Percentiles rank a stretch among this genome's conserved stretches.
These are phyloP conservation scores for Kokia cookei DNA, from an alignment of 441 rosid species.

Conservation along the genomic window DNA sequence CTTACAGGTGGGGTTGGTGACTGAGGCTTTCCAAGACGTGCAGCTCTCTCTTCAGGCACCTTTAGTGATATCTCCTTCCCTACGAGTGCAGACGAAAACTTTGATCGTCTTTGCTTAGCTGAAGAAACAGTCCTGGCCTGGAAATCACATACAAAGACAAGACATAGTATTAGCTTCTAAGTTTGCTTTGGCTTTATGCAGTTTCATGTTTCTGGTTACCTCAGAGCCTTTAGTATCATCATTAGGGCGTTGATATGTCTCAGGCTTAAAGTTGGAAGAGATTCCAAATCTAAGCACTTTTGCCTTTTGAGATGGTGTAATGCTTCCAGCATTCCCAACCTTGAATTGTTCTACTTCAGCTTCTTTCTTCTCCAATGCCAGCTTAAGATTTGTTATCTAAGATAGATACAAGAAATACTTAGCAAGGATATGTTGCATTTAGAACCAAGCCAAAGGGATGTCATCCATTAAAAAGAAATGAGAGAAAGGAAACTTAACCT, in stretches of 20 bases:
- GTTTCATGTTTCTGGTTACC: slow-evolving; percentile 30
- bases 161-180: slow-evolving; percentile 21
- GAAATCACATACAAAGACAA: slow-evolving; percentile 12
- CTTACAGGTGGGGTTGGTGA: slow-evolving; percentile 65
- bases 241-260: slow-evolving; percentile 38
- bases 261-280: slow-evolving; percentile 39
- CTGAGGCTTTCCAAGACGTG: slow-evolving; percentile 37
- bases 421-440: background rate
- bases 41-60: slow-evolving; percentile 44
- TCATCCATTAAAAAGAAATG: background rate
- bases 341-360: slow-evolving; percentile 73
- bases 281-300: slow-evolving; percentile 68
- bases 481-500: slow-evolving; percentile 37
- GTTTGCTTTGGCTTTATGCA: background rate
- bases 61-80: slow-evolving; percentile 56
- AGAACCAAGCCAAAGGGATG: background rate
- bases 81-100: slow-evolving; percentile 49
- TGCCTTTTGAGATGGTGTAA: slow-evolving; percentile 47
- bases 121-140: slow-evolving; percentile 79
- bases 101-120: slow-evolving; percentile 74
- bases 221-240: slow-evolving; percentile 50
- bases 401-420: slow-evolving; percentile 1
- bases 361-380: slow-evolving; percentile 73
- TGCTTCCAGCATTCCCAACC: slow-evolving; percentile 31
- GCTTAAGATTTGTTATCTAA: slow-evolving; percentile 75